Conservation (phyloP, 2,329 filamentous ascomycete genomes). For the Orbilia brochopaga region DNA sequence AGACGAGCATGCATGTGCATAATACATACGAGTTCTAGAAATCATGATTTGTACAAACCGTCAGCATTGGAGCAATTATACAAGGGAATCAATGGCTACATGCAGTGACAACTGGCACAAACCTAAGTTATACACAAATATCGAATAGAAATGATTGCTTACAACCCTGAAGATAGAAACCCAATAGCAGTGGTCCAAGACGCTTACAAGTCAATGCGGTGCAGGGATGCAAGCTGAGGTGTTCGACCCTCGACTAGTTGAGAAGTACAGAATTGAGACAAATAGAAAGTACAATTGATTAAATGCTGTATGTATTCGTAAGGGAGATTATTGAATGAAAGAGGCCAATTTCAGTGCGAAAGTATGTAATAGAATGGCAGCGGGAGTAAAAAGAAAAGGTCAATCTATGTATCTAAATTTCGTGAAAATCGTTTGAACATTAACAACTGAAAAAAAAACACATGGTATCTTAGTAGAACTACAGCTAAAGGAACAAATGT, state of each 20-base stretch:
- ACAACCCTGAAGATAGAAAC: background rate
- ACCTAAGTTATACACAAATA: background rate
- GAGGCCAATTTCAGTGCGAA: background rate
- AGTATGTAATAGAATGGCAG: background rate
- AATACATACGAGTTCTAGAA: background rate
- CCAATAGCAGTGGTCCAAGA: background rate
- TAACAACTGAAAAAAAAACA: too few relatives aligned
- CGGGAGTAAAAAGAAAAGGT: background rate
- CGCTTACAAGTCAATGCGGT: too few relatives aligned
- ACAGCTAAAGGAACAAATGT: background rate
- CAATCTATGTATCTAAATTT: background rate
- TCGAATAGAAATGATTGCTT: background rate
- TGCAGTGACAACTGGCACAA: constrained; percentile 4
- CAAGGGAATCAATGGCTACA: background rate
- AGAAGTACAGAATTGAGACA: background rate
- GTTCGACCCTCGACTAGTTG: background rate
- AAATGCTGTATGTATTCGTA: background rate
- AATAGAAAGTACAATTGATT: background rate
- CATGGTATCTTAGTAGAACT: background rate
- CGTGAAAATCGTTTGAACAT: background rate
- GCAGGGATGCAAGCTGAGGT: constrained; percentile 1
- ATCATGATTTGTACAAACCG: background rate
- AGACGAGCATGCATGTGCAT: constrained; percentile 5
- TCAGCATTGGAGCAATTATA: background rate
- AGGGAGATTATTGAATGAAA: background rate